Evolutionary conservation across 1,284 basidiomycete species (phyloP).

Genomic region (Sanghuangporus weigelae): DNA sequence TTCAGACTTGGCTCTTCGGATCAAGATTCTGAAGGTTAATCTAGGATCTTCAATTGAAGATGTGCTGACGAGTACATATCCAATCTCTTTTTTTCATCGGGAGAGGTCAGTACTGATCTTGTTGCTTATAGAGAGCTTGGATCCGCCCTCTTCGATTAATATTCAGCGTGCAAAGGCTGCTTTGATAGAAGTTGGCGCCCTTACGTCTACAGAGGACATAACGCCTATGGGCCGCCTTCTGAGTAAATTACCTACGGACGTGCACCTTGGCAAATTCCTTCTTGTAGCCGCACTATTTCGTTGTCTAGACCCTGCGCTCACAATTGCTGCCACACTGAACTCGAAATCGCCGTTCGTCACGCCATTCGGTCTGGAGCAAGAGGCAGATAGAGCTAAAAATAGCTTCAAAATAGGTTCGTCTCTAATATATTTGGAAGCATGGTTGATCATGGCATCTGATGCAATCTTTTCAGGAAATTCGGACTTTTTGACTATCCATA

Average conservation of each 20-base stretch:
- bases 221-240: conserved; percentile 92
- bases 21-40: conserved; percentile 95
- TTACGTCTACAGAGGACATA: conserved; percentile 87
- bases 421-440: neutral
- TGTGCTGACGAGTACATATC: conserved; percentile 77
- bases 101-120: neutral
- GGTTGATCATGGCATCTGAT: neutral
- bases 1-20: conserved; percentile 90
- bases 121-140: conserved; percentile 26
- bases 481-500: conserved; percentile 94
- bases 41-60: conserved; percentile 88
- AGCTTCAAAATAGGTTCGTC: conserved; percentile 72
- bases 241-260: conserved; percentile 92
- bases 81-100: neutral
- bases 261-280: conserved; percentile 94
- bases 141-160: conserved; percentile 85
- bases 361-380: conserved; percentile 84
- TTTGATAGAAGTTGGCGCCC: conserved; percentile 86
- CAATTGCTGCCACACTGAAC: conserved; percentile 90
- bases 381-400: conserved; percentile 82
- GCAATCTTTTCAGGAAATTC: conserved; percentile 66
- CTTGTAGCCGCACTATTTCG: conserved; percentile 83
- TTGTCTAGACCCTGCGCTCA: conserved; percentile 93
- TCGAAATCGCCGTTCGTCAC: conserved; percentile 91
- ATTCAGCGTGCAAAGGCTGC: conserved; percentile 89